Evolutionary conservation across 139 green algal genomes (phyloP).

Genomic region (Yamagishiella unicocca): DNA sequence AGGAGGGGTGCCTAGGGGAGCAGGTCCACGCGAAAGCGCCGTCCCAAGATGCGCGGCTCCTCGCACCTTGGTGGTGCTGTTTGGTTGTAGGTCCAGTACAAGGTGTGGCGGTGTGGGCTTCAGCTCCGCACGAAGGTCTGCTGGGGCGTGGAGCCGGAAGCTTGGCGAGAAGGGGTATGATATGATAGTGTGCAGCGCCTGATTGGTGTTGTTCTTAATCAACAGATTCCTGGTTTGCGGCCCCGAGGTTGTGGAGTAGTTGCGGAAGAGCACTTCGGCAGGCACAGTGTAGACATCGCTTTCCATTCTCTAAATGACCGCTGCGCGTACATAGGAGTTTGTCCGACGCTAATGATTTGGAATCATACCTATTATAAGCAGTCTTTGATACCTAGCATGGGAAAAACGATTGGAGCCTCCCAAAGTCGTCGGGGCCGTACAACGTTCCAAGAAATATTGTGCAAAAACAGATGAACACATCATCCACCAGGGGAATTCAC

Average conservation of each 20-base stretch:
- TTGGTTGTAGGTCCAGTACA: slow-evolving; percentile 9
- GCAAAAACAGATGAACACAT: no score
- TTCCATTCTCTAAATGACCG: slow-evolving; percentile 19
- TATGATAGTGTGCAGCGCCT: not conserved
- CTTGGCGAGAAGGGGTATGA: slow-evolving; percentile 34
- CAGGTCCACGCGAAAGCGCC: no score
- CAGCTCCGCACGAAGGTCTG: slow-evolving; percentile 3
- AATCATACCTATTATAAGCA: no score
- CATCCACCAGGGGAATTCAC: no score
- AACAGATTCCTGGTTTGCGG: slow-evolving; percentile 17
- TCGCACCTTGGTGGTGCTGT: slow-evolving; percentile 32
- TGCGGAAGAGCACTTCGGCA: slow-evolving; percentile 6
- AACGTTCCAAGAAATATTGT: no score
- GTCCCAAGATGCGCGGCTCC: not conserved
- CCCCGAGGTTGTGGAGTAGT: not conserved
- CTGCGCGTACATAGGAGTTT: no score
- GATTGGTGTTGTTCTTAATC: slow-evolving; percentile 12
- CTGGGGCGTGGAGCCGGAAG: slow-evolving; percentile 11
- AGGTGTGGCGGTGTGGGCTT: slow-evolving; percentile 13
- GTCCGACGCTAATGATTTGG: no score
- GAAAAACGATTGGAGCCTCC: no score
- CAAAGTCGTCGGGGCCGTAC: no score
- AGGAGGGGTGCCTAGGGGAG: no score
- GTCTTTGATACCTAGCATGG: no score
- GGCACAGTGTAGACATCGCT: slow-evolving; percentile 1